A percentile compares a stretch with the other conserved stretches of the same genome.
phyloP scores from a whole-genome alignment of 225 moss, liverwort and hornwort genomes.

The Bryoerythrophyllum caledonicum region DNA sequence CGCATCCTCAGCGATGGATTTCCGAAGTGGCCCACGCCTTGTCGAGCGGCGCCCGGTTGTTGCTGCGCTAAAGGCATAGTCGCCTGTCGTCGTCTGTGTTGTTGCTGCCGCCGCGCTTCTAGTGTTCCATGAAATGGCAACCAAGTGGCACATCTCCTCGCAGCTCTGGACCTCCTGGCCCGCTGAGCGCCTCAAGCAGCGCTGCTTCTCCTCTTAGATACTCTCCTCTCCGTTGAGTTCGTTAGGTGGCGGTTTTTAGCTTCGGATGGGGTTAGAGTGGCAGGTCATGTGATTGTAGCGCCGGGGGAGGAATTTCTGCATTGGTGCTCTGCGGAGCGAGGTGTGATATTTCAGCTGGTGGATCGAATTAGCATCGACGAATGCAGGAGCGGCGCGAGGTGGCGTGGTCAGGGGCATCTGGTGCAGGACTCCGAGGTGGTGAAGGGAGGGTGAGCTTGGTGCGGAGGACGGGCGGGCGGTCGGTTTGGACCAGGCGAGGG shows the following conservation, averaged over 20 bases:
- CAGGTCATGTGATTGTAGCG: neutral
- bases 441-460: too few relatives aligned
- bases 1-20: neutral
- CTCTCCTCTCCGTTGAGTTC: too few relatives aligned
- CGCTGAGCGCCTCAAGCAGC: slow-evolving; percentile 29
- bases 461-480: slow-evolving; percentile 8
- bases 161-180: slow-evolving; percentile 31
- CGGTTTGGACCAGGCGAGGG: neutral
- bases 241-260: too few relatives aligned
- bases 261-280: neutral
- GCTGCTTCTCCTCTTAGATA: slow-evolving; percentile 12
- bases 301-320: slow-evolving; percentile 6
- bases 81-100: too few relatives aligned
- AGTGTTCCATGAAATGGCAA: slow-evolving; percentile 22
- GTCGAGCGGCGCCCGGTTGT: too few relatives aligned
- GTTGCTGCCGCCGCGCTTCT: too few relatives aligned
- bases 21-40: neutral
- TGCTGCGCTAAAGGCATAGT: neutral
- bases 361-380: slow-evolving; percentile 11
- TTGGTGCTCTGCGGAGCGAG: slow-evolving; percentile 1
- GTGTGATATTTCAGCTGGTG: slow-evolving; percentile 3
- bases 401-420: too few relatives aligned
- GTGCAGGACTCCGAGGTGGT: neutral
- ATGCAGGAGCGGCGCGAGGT: slow-evolving; percentile 21
- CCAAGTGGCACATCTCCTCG: slow-evolving; percentile 33